phyloP scores from a whole-genome alignment of 202 grass and related monocot genomes.

The Carex arenaria region DNA sequence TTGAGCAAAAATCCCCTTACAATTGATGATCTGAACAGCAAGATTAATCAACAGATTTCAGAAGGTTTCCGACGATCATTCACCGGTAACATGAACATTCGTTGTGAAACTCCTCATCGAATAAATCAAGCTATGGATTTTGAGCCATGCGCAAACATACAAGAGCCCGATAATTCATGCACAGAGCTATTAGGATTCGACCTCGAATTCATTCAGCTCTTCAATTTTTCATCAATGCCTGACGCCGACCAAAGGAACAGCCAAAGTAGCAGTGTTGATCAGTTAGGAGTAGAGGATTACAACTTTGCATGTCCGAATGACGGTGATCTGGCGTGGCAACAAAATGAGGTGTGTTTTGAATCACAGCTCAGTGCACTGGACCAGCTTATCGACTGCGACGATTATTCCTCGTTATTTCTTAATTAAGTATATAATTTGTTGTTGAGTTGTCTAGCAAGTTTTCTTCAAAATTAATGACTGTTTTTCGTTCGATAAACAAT shows the following conservation, averaged over 20 bases:
- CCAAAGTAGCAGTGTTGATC: conserved; percentile 1
- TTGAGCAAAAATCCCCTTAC: conserved; percentile 29
- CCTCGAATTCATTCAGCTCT: conserved; percentile 6
- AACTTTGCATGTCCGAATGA: not conserved
- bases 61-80: not conserved
- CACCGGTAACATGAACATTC: not conserved
- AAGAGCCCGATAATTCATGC: not conserved
- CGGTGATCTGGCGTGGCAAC: not conserved
- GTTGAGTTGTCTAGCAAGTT: not conserved
- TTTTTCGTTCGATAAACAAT: conserved; percentile 2
- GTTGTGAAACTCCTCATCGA: not conserved
- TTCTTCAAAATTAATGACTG: not conserved
- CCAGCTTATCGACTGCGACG: not conserved
- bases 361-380: conserved; percentile 13
- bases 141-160: not conserved
- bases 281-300: conserved; percentile 22
- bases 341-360: conserved; percentile 5
- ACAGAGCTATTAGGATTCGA: conserved; percentile 3
- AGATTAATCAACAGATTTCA: not conserved
- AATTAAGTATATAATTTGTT: not conserved
- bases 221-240: conserved; percentile 5
- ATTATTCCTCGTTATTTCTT: conserved; percentile 19
- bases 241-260: not conserved
- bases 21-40: conserved; percentile 30
- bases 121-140: not conserved